Base-by-base conservation (phyloP, 192 early-diverging fungal species). In the Chytriomyces sp. region DNA sequence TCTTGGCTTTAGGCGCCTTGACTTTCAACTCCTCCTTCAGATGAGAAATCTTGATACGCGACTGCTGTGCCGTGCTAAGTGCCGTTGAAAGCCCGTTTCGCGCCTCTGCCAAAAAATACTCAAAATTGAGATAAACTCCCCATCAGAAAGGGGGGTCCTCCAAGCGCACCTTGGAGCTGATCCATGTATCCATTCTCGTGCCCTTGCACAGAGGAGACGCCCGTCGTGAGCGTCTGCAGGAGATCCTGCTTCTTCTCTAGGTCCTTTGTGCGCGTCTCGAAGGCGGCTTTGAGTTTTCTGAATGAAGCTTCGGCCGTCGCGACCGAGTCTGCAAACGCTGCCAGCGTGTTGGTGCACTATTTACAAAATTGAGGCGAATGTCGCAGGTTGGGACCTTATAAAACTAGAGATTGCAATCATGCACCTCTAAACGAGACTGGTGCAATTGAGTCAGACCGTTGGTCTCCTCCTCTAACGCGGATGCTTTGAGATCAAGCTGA, bases 121-220 rank as follows among this genome's bases (percentile, higher is more conserved):
- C 17, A n/a, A 62, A 6, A 2, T 2, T 30, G 19, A 3, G 12
- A 12, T 25, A 14, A 30, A 58, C 34, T 3, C 38, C 40, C 14
- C 12, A 79, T 4, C 3, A 58, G 34, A 4, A 7, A 10, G 7
- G 25, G 17, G 28, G 17, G 25, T n/a, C n/a, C 25, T 1, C 17
- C 14, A 31, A 3, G 0, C 8, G 17, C 77, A 88, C 89, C 80
- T 77, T 93, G 88, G n/a, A 99, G 79, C 73, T 98, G 97, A 80
- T 97, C 92, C 90, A 95, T 90, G 65, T 96, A 99, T 2, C 97
- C 95, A 72, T 91, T 93, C 64, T 99, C 93, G 63, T 95, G 89
- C 5, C 96, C 95, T 74, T 96, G 93, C 53, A 90, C 88, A 2
- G 94, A 88, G 17, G 96, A 85, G 33, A 99, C 78, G 28, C 98